phyloP scores from a whole-genome alignment of 768 basidiomycete genomes.

The Calocera viscosa region DNA sequence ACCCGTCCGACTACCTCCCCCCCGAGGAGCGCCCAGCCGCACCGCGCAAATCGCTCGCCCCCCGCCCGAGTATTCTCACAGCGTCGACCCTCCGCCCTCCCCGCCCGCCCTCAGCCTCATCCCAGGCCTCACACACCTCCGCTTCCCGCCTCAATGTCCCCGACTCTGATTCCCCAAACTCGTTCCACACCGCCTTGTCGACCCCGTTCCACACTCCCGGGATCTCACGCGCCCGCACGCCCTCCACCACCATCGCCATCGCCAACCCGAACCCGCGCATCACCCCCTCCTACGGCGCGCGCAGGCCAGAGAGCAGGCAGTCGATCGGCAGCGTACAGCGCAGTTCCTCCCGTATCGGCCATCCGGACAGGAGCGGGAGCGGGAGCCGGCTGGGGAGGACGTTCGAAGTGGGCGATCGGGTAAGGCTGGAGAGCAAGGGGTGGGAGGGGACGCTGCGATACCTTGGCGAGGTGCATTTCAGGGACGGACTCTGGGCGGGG shows the following conservation, averaged over 20 bases:
- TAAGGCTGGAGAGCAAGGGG: constrained; percentile 76
- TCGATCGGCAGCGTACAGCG: constrained; percentile 43
- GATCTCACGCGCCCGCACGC: background rate
- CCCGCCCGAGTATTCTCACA: constrained; percentile 2
- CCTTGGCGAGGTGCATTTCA: constrained; percentile 77
- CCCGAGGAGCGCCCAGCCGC: background rate
- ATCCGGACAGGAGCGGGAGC: background rate
- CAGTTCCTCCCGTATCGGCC: constrained; percentile 35
- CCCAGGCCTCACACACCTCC: background rate
- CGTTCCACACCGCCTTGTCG: constrained; percentile 10
- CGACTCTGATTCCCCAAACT: background rate
- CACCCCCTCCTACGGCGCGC: too few relatives aligned
- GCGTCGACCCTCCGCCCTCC: background rate
- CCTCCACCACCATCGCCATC: background rate
- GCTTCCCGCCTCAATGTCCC: constrained; percentile 4
- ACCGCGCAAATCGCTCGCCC: constrained; percentile 8
- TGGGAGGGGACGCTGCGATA: constrained; percentile 75
- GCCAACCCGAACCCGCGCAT: too few relatives aligned
- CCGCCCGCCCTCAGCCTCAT: constrained; percentile 12
- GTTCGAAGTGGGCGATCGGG: constrained; percentile 59
- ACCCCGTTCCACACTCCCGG: background rate
- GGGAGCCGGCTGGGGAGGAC: constrained; percentile 29
- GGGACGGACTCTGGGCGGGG: constrained; percentile 84
- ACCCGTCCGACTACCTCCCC: background rate
- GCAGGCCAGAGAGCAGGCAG: constrained; percentile 51